These are phyloP conservation scores for Penicillium canescens DNA, from an alignment of 495 filamentous ascomycete species.

Conservation along the genomic window DNA sequence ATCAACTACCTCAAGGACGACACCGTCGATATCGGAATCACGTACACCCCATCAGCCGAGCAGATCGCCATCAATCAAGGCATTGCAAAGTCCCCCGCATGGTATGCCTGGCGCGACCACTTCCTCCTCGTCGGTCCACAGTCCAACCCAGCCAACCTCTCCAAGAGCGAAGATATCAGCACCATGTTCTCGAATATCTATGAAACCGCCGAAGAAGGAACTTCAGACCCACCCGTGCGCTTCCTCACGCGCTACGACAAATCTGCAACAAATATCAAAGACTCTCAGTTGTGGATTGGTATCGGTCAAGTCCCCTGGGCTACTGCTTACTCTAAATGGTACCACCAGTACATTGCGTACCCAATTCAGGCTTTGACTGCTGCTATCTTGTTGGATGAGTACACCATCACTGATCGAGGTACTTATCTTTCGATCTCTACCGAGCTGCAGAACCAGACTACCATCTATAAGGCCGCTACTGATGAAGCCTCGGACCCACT, in stretches of 20 bases:
- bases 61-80: slow-evolving; percentile 33
- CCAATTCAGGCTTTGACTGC: slow-evolving; percentile 41
- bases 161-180: slow-evolving; percentile 19
- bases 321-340: slow-evolving; percentile 42
- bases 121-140: slow-evolving; percentile 37
- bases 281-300: slow-evolving; percentile 41
- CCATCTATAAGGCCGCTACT: slow-evolving; percentile 35
- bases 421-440: slow-evolving; percentile 35
- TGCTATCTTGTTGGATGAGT: slow-evolving; percentile 36
- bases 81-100: slow-evolving; percentile 27
- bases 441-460: slow-evolving; percentile 20
- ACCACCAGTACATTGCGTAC: slow-evolving; percentile 46
- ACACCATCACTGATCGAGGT: slow-evolving; percentile 45
- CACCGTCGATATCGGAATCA: slow-evolving; percentile 41
- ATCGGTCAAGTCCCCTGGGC: slow-evolving; percentile 50
- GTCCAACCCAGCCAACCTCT: slow-evolving; percentile 31
- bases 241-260: slow-evolving; percentile 47
- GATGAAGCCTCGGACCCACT: slow-evolving; percentile 32
- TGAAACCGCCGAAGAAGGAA: slow-evolving; percentile 20
- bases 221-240: slow-evolving; percentile 22
- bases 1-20: slow-evolving; percentile 38
- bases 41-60: slow-evolving; percentile 42
- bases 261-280: slow-evolving; percentile 49
- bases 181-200: slow-evolving; percentile 33
- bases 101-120: slow-evolving; percentile 42